Base-by-base conservation (phyloP, 176 grass and related monocot genomes). In the Dendrocalamus sinicus region DNA sequence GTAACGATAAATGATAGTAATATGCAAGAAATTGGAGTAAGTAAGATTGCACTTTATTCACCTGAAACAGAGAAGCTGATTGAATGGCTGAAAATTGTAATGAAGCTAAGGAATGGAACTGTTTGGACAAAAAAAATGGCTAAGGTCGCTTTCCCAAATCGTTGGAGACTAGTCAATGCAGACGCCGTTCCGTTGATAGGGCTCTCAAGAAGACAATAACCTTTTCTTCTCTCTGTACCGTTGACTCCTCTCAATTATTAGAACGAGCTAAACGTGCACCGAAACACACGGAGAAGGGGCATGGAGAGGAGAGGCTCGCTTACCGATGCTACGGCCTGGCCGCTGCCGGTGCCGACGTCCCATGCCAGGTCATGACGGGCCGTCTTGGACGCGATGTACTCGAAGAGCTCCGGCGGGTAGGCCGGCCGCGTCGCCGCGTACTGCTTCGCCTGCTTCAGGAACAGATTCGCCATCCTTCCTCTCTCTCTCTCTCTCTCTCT, bases 301-400 rank as follows among this genome's bases (percentile, higher is more conserved):
- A 14, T 15, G 14, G 26, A 84, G 17, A n/a, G 66, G 60, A 20
- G 45, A 7, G 19, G 17, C 71, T 84, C 13, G 76, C 26, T 74
- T 60, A 95, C 93, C 70, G 88, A 64, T 2, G 86, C 80, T 0
- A 89, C 93, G 12, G 95, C 95, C 74, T 98, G 95, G 48, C 95
- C 95, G 80, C 85, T 98, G 51, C 95, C 95, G 83, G 93, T 98
- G 85, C 95, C 95, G 80, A 95, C 95, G 73, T 98, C 95, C 95
- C 95, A 98, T 0, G 77, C 95, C 0, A 95, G 80, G 22, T 93
- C 83, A 64, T 53, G 93, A 1, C 73, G 72, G 9, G 91, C 80
- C 50, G 89, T 95, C 81, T 91, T 90, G n/a, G 93, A 93, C 1
- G 89, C 85, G 73, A 98, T 91, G 89, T 92, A 94, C 5, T 85